Evolutionary conservation across 2,329 filamentous ascomycete genomes (phyloP), one percentile per base, ranked within the genome.

Genomic region (Sporothrix protearum): DNA sequence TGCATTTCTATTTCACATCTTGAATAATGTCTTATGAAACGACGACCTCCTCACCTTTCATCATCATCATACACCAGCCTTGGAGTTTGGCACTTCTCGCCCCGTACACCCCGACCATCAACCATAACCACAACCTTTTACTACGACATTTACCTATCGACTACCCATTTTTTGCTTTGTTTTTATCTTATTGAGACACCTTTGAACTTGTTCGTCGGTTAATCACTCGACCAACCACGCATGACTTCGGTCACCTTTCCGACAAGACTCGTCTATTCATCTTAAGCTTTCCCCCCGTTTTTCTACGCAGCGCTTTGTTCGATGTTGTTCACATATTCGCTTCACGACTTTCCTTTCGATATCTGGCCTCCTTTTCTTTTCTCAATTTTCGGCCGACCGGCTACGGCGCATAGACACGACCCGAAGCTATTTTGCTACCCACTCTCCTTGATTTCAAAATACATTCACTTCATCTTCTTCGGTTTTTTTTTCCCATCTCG

Each of bases 11-110:
- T 49, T 25, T 49, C 12, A 51, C 59, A 68, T 76, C 73, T 75
- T 75, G 74, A 73, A 76, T 78, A 75, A 79, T 77, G 77, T 77
- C 75, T 77, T 76, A 78, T 74, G 78, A 78, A 76, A 66, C 69
- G 73, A 71, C 74, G 61, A 73, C 53, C 69, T 71, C 73, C 75
- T 71, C 75, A 14, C 5, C 33, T 8, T 25, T n/a, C n/a, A n/a
- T n/a, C n/a, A 45, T 63, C 36, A 42, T 28, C n/a, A 28, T 64
- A 42, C 12, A 63, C n/a, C 36, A 64, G 59, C 59, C 36, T 45
- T 42, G 59, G 59, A 64, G 59, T 64, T 64, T 64, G 59, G 59
- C 59, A n/a, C 36, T 45, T 64, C 28, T 45, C 59, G 59, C 59
- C 33, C 22, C 10, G 75, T 73, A 73, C 73, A 71, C 75, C 75